Conservation (phyloP, 108 stramenopile species). For the Pseudonitzschia multistriata region DNA sequence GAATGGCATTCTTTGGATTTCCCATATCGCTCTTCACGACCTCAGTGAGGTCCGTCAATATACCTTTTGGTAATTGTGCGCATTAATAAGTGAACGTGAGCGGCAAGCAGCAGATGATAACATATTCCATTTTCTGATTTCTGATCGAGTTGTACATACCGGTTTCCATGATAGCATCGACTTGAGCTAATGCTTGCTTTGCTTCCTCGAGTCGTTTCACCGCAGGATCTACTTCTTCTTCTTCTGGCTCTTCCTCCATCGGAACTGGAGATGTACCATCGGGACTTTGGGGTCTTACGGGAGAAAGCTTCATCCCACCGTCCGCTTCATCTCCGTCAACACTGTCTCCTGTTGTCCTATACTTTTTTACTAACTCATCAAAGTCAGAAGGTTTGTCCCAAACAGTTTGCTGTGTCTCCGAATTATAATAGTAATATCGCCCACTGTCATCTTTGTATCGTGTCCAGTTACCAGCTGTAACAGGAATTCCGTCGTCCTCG, state of each 20-base stretch:
- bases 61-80: conserved; percentile 13
- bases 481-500: conserved; percentile 8
- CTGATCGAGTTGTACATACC: conserved; percentile 14
- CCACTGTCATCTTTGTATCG: conserved; percentile 45
- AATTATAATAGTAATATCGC: conserved; percentile 44
- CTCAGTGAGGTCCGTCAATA: conserved; percentile 48
- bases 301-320: conserved; percentile 6
- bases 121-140: too few species aligned
- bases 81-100: conserved; percentile 13
- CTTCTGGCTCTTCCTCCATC: conserved; percentile 24
- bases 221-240: conserved; percentile 51
- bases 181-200: conserved; percentile 47
- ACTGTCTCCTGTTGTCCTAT: not conserved
- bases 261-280: conserved; percentile 17
- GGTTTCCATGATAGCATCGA: conserved; percentile 79
- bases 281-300: conserved; percentile 21
- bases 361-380: not conserved
- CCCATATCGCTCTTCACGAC: conserved; percentile 45
- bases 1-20: conserved; percentile 52
- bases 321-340: conserved; percentile 20
- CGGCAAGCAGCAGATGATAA: too few species aligned
- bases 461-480: conserved; percentile 31
- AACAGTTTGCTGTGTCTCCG: conserved; percentile 74
- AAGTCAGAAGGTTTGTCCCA: conserved; percentile 68
- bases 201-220: conserved; percentile 52